Conservation (phyloP, 2,329 filamentous ascomycete species). For the Neonectria ditissima region DNA sequence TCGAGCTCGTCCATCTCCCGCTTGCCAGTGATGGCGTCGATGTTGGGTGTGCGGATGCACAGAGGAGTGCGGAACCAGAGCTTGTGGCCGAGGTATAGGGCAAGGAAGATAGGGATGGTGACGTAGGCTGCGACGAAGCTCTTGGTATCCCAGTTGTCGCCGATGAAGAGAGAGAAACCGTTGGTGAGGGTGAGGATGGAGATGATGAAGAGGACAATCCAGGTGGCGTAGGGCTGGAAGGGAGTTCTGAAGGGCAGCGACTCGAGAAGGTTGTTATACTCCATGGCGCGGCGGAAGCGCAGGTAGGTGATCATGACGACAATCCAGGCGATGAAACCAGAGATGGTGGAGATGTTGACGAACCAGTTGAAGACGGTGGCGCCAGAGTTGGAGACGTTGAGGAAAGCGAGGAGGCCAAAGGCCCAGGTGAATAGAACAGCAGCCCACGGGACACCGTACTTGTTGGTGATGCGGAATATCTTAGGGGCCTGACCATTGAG, state of each 20-base stretch:
- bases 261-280: conserved; percentile 59
- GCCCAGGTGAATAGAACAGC: conserved; percentile 66
- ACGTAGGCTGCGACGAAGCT: conserved; percentile 75
- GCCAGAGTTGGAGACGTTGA: conserved; percentile 73
- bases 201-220: conserved; percentile 68
- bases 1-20: conserved; percentile 72
- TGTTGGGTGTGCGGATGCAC: conserved; percentile 25
- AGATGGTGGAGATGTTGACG: conserved; percentile 73
- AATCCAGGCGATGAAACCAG: conserved; percentile 70
- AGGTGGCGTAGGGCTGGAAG: conserved; percentile 74
- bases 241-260: conserved; percentile 64
- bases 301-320: conserved; percentile 69
- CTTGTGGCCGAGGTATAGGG: conserved; percentile 69
- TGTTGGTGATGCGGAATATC: conserved; percentile 69
- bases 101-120: conserved; percentile 70
- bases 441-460: conserved; percentile 69
- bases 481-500: conserved; percentile 74
- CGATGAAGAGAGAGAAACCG: conserved; percentile 80
- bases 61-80: conserved; percentile 35
- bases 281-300: conserved; percentile 69
- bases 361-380: conserved; percentile 72
- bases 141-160: conserved; percentile 69
- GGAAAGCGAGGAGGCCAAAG: conserved; percentile 74
- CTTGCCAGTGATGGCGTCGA: conserved; percentile 61
- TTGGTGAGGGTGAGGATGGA: conserved; percentile 75